Evolutionary conservation across 352 stramenopile genomes (phyloP).

Genomic region (Phytophthora cactorum): DNA sequence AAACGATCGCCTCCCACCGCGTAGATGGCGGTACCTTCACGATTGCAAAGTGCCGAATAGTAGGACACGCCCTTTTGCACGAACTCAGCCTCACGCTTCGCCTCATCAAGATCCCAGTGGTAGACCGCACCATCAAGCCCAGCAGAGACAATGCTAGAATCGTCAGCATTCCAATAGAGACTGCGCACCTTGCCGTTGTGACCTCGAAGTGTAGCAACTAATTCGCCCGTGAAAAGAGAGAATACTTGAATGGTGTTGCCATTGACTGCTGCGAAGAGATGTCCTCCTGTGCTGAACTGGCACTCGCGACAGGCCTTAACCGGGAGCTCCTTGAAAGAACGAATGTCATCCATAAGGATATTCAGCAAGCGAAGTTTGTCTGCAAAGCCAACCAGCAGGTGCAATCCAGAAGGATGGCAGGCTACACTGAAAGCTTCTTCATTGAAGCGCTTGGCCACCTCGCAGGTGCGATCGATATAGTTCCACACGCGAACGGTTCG

Average conservation of each 20-base stretch:
- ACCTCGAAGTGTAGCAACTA: conserved; percentile 90
- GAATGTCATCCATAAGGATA: conserved; percentile 93
- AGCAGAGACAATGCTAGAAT: conserved; percentile 87
- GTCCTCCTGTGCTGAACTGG: conserved; percentile 86
- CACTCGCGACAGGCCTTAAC: conserved; percentile 87
- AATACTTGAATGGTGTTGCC: conserved; percentile 94
- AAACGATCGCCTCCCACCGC: conserved; percentile 89
- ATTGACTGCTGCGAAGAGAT: conserved; percentile 94
- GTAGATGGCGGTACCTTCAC: conserved; percentile 81
- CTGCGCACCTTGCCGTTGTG: conserved; percentile 94
- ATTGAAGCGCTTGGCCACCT: conserved; percentile 89
- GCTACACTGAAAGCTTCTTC: conserved; percentile 91
- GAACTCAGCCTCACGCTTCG: conserved; percentile 92
- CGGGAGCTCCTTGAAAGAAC: conserved; percentile 82
- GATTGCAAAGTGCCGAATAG: conserved; percentile 86
- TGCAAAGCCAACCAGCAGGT: conserved; percentile 90
- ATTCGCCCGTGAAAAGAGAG: conserved; percentile 91
- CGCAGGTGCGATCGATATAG: conserved; percentile 88
- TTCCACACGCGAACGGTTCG: conserved; percentile 93
- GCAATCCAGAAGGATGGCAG: conserved; percentile 91
- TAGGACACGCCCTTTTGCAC: conserved; percentile 94
- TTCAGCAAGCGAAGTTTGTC: conserved; percentile 92
- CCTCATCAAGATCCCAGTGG: conserved; percentile 92
- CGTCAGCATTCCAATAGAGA: conserved; percentile 89
- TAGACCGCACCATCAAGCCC: conserved; percentile 95